Base-by-base conservation (phyloP, 2,329 filamentous ascomycete species). In the Paraconiothyrium brasiliense region DNA sequence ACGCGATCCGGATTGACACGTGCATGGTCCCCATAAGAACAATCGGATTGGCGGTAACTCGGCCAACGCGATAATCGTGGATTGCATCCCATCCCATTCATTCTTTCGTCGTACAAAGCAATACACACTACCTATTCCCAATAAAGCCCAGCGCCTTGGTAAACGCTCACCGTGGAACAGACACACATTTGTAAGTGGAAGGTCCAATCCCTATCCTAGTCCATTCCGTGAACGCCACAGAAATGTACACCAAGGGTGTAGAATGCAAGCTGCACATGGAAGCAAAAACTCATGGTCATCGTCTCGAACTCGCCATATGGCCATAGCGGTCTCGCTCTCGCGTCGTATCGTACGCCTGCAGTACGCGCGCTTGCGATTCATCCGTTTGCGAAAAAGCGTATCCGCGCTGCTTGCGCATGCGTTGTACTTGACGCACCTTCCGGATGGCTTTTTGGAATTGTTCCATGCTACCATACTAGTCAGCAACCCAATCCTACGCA, bases 371-470 rank as follows among this genome's bases (percentile, higher is more conserved):
- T 82, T 98, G 95, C 72, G 90, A 93, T 80, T 99, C 95, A 77
- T 99, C 95, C 61, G 94, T 96, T 81, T 97, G 94, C 71, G 93
- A 97, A 81, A 99, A 99, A 64, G 95, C 95, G 76, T 99, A 99
- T 37, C 95, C 95, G 75, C 95, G 91, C 82, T 99, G 95, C 82
- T 99, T 99, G 77, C 95, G 93, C 95, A 98, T 99, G 67, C 95
- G 92, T 82, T 98, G 95, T 44, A 98, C 95, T 81, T 99, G 95
- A 55, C 95, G 89, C 57, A 99, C 95, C 82, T 99, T 99, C 73
- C 95, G 91, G 75, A 99, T 98, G 24, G 95, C 95, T 82, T 99
- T 99, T 82, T 99, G 95, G 85, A 99, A 99, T 81, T 99, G 95
- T 76, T 99, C 95, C 95, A 99, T 99, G 75, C 92, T 94, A 66